A percentile compares a stretch with the other conserved stretches of the same genome.
Evolutionary conservation across 805 yeast genomes (phyloP).

Genomic region (Nadsonia fulvescens): DNA sequence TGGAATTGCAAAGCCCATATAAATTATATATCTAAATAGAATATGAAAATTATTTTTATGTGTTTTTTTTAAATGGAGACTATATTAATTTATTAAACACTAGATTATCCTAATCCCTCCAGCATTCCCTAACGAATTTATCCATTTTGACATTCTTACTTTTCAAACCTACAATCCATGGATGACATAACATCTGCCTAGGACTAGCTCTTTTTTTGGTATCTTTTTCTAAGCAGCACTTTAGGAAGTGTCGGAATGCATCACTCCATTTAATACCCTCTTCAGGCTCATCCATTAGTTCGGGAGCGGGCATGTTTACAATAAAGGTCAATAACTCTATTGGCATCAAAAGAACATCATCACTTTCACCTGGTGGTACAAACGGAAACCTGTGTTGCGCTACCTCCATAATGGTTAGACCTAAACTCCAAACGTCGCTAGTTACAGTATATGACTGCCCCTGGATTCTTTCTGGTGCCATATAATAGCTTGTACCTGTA

Average conservation of each 20-base stretch:
- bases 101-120: constrained; percentile 23
- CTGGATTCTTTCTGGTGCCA: constrained; percentile 95
- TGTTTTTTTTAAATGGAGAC: no score
- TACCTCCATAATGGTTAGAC: constrained; percentile 73
- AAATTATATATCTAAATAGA: no score
- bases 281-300: constrained; percentile 56
- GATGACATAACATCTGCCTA: constrained; percentile 80
- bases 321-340: constrained; percentile 73
- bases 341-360: no score
- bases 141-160: constrained; percentile 66
- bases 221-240: constrained; percentile 65
- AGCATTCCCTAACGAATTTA: constrained; percentile 57
- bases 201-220: constrained; percentile 76
- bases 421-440: constrained; percentile 95
- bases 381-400: constrained; percentile 77
- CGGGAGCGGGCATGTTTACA: constrained; percentile 61
- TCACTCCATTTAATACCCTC: constrained; percentile 66
- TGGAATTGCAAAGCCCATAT: no score
- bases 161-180: constrained; percentile 76
- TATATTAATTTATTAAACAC: no score
- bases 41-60: no score
- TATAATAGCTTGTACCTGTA: constrained; percentile 94
- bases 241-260: constrained; percentile 66
- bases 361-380: no score
- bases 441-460: constrained; percentile 89